Evolutionary conservation across 768 basidiomycete genomes (phyloP), one percentile per base, ranked within the genome.

Genomic region (Kwoniella sp.): DNA sequence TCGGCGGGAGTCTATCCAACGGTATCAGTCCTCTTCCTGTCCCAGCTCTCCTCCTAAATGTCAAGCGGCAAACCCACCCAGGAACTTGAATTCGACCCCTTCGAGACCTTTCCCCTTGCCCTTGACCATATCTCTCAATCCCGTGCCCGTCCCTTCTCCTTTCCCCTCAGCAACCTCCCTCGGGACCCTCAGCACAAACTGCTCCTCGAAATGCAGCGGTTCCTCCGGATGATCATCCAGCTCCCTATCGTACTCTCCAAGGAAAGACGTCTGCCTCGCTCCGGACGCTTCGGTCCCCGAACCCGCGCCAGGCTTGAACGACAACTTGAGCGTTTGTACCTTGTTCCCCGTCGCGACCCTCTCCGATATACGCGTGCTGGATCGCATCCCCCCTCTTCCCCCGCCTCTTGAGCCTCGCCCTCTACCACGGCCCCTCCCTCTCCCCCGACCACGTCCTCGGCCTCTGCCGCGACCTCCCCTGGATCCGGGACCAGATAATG

Each of bases 51-150:
- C n/a, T n/a, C n/a, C n/a, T n/a, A n/a, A n/a, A n/a, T n/a, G n/a
- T n/a, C n/a, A n/a, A n/a, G n/a, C n/a, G 7, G 0, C 2, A 14
- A 15, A 60, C 73, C 39, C 65, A 89, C 91, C 91, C 77, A 95
- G 89, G 73, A 99, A 98, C 76, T 93, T 95, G 81, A 99, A 92
- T 88, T 90, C 96, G 11, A 87, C 83, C 62, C 92, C 92, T 63
- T 84, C 84, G 11, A 81, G 69, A 5, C 89, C 78, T 67, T 92
- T 89, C 23, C 54, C 64, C 56, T 89, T 80, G 43, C 83, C 76
- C 45, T 83, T 80, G 28, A 91, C 83, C 81, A 87, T 85, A 77
- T 89, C 88, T 73, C 82, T 81, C 54, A 93, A 66, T 6, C 69
- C 69, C 41, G 60, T 59, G 9, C 65, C 59, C 23, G 65, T 66